These are phyloP conservation scores for Solanum piurae DNA, from an alignment of 257 asterid genomes.

Conservation along the genomic window DNA sequence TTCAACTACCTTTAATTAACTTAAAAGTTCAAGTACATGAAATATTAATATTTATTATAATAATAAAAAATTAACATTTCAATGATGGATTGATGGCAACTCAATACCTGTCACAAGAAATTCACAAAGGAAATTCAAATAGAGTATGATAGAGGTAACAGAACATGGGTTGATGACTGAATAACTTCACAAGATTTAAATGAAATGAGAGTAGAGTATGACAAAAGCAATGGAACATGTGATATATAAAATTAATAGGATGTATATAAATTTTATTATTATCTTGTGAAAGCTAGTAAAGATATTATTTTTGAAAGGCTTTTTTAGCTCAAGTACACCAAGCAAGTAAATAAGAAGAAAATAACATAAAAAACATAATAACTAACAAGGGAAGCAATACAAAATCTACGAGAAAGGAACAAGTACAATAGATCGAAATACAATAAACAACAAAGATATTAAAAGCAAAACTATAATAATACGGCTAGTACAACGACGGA, in stretches of 20 bases:
- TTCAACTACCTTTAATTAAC: not conserved
- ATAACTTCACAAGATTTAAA: not conserved
- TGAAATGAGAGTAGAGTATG: not conserved
- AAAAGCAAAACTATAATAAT: not conserved
- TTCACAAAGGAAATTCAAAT: not conserved
- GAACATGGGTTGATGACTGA: not conserved
- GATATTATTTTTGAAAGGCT: rapidly evolving
- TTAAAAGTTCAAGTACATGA: not conserved
- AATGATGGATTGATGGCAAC: not conserved
- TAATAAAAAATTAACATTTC: not conserved
- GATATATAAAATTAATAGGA: not conserved
- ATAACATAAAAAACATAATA: too few relatives aligned
- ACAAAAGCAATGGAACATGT: not conserved
- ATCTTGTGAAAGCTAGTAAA: not conserved
- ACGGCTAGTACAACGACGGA: not conserved
- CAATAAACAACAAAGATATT: not conserved
- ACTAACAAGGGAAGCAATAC: not conserved
- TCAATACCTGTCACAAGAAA: not conserved
- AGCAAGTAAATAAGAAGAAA: too few relatives aligned
- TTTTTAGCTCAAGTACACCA: rapidly evolving
- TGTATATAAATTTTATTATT: rapidly evolving
- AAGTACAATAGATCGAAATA: not conserved
- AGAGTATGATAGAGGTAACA: not conserved
- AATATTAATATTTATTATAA: not conserved
- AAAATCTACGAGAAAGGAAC: not conserved